phyloP scores from a whole-genome alignment of 1,284 basidiomycete species.

The Trichosporon coremiiforme region DNA sequence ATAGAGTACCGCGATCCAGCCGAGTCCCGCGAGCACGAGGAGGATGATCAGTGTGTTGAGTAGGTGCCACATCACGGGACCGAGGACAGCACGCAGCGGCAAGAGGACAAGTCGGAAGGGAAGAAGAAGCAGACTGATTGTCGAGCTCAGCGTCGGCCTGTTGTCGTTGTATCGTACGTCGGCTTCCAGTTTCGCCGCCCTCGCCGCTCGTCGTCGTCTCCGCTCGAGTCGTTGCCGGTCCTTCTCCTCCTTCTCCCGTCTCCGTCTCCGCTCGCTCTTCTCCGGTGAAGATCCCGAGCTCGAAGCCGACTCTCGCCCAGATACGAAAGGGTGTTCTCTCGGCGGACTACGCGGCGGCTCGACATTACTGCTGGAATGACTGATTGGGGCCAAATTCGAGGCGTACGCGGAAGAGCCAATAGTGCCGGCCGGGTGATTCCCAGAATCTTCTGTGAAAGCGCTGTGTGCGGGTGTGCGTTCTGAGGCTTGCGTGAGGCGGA shows the following conservation, averaged over 20 bases:
- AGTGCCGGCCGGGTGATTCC: background rate
- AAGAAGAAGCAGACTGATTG: constrained; percentile 31
- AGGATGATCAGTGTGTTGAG: constrained; percentile 35
- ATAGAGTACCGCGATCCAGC: constrained; percentile 26
- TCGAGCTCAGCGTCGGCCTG: constrained; percentile 23
- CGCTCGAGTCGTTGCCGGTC: constrained; percentile 4
- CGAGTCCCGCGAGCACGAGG: constrained; percentile 18
- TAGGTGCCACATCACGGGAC: constrained; percentile 35
- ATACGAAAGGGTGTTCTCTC: background rate
- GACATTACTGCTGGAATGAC: background rate
- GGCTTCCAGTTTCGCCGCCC: background rate
- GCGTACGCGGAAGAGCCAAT: background rate
- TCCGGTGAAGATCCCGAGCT: background rate
- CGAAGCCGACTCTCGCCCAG: background rate
- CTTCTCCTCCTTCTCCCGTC: constrained; percentile 1
- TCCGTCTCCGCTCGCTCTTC: background rate
- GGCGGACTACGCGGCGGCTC: constrained; percentile 9
- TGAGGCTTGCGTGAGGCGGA: background rate
- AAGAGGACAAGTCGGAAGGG: constrained; percentile 35
- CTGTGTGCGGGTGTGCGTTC: background rate
- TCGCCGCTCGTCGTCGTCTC: background rate
- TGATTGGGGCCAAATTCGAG: background rate
- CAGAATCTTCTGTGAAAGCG: background rate
- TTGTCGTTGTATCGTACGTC: background rate
- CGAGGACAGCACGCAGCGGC: constrained; percentile 31